Evolutionary conservation across 1,139 yeast genomes (phyloP).

Genomic region (Pneumocystis murina): DNA sequence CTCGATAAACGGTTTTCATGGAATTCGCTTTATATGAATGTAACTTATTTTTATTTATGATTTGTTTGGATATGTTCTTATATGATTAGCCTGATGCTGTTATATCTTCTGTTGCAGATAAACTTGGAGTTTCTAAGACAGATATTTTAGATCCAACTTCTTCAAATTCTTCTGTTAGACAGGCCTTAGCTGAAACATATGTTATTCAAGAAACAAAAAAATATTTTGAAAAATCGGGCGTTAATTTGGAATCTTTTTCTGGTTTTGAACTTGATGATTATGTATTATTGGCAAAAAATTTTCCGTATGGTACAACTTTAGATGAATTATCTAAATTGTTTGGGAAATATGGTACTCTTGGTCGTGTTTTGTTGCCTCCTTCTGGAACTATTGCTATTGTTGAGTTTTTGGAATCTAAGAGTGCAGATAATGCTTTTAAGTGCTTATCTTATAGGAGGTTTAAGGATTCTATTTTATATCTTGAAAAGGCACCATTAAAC

Average conservation of each 20-base stretch:
- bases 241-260: conserved; percentile 62
- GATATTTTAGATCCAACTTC: conserved; percentile 78
- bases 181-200: conserved; percentile 94
- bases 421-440: conserved; percentile 80
- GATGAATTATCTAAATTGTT: conserved; percentile 75
- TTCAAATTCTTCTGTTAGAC: conserved; percentile 85
- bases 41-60: not conserved
- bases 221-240: conserved; percentile 71
- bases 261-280: conserved; percentile 60
- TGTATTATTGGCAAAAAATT: conserved; percentile 70
- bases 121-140: conserved; percentile 67
- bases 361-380: conserved; percentile 82
- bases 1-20: conserved; percentile 77
- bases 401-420: conserved; percentile 71
- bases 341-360: conserved; percentile 61
- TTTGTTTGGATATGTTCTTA: not conserved
- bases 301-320: conserved; percentile 70
- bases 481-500: conserved; percentile 87
- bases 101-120: conserved; percentile 71
- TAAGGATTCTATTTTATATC: conserved; percentile 68
- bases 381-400: conserved; percentile 92
- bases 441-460: conserved; percentile 76
- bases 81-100: conserved; percentile 53
- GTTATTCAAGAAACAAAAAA: conserved; percentile 82
- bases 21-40: conserved; percentile 82